These are phyloP conservation scores for Sicyos baderoa DNA, from an alignment of 306 rosid species.

Conservation along the genomic window DNA sequence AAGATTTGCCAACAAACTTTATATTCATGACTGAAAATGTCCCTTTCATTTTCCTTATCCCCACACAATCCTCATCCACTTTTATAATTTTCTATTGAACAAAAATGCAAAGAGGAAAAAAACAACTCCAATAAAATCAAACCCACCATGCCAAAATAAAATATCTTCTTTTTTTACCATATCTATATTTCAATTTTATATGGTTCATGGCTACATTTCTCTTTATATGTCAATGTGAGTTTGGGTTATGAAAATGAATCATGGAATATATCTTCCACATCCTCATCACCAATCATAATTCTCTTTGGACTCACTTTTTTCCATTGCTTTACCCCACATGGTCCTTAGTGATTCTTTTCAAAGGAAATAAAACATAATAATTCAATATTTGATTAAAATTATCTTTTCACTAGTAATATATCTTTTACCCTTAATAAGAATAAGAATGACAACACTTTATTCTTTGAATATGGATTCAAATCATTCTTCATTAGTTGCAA, in stretches of 20 bases:
- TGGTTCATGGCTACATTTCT: neutral
- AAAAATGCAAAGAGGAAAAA: neutral
- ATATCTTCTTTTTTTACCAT: conserved; percentile 2
- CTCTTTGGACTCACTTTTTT: neutral
- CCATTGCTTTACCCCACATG: neutral
- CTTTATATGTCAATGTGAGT: neutral
- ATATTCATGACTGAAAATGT: neutral
- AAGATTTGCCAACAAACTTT: conserved; percentile 15
- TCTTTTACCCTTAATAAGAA: too few species aligned
- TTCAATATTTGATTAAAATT: neutral
- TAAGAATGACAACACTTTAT: too few species aligned
- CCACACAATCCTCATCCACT: conserved; percentile 9
- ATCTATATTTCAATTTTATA: neutral
- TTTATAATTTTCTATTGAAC: neutral
- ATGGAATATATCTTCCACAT: neutral
- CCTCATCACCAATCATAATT: neutral
- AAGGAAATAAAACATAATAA: neutral
- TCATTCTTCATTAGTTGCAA: too few species aligned
- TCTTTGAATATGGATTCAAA: too few species aligned
- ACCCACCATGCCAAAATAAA: conserved; percentile 6
- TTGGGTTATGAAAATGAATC: neutral
- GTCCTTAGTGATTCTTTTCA: neutral
- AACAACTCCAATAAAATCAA: neutral
- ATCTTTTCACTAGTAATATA: neutral
- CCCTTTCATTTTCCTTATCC: neutral